Evolutionary conservation across 805 yeast species (phyloP).

Genomic region (Pichia exigua): DNA sequence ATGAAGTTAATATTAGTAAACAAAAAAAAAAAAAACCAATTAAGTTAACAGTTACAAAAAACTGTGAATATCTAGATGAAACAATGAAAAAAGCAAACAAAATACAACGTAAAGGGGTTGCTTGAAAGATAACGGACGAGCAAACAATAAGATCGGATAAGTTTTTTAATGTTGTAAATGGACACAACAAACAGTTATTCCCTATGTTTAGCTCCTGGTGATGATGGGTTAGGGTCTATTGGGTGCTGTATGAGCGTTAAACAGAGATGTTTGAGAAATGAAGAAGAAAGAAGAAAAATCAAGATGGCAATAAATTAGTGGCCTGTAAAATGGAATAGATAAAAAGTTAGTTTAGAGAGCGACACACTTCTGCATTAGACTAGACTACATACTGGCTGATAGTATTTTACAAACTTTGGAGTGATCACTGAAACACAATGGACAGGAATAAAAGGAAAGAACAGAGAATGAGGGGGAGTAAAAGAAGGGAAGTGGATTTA

Average conservation of each 20-base stretch:
- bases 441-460: constrained; percentile 24
- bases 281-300: not conserved
- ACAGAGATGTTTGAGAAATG: not conserved
- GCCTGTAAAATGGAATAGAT: not conserved
- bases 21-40: not conserved
- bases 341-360: not conserved
- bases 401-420: not conserved
- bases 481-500: constrained; percentile 20
- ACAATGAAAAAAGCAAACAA: not conserved
- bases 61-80: not conserved
- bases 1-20: no score
- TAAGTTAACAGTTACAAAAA: not conserved
- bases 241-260: not conserved
- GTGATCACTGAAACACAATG: not conserved
- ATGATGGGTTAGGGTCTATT: not conserved
- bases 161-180: not conserved
- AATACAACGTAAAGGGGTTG: not conserved
- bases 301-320: not conserved
- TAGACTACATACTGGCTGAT: not conserved
- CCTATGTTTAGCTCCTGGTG: not conserved
- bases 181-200: not conserved
- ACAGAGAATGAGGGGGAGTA: constrained; percentile 27
- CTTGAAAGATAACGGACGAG: not conserved
- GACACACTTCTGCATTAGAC: not conserved
- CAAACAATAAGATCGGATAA: not conserved